Conservation (phyloP, 2,329 filamentous ascomycete genomes). For the Tolypocladium tundrense region DNA sequence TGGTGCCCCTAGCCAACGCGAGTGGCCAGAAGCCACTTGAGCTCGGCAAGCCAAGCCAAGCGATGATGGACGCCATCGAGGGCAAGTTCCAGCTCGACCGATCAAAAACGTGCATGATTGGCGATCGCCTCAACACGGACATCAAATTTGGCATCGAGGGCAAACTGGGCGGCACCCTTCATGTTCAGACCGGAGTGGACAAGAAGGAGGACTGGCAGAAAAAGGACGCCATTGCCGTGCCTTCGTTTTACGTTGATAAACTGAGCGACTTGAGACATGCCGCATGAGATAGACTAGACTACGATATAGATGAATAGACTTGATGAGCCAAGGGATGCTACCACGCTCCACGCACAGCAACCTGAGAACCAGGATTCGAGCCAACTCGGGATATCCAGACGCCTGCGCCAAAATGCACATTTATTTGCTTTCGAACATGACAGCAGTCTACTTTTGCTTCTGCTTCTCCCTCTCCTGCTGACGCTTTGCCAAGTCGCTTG, state of each 20-base stretch:
- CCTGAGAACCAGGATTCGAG: no score
- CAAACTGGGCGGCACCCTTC: conserved; percentile 79
- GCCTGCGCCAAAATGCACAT: not conserved
- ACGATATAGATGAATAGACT: conserved; percentile 1
- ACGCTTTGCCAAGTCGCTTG: conserved; percentile 38
- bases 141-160: conserved; percentile 93
- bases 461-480: conserved; percentile 29
- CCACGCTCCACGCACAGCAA: not conserved
- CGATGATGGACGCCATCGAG: conserved; percentile 99
- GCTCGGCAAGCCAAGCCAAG: conserved; percentile 90
- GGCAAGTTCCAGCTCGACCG: conserved; percentile 88
- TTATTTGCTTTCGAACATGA: no score
- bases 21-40: conserved; percentile 59
- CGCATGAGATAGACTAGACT: conserved; percentile 8
- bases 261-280: conserved; percentile 58
- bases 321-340: not conserved
- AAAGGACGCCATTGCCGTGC: conserved; percentile 57
- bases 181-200: conserved; percentile 81
- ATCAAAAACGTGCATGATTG: conserved; percentile 84
- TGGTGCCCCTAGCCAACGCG: conserved; percentile 68
- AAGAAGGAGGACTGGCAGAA: conserved; percentile 76
- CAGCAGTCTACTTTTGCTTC: conserved; percentile 11
- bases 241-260: conserved; percentile 74
- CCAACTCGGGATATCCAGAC: not conserved
- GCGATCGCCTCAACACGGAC: conserved; percentile 87